These are phyloP conservation scores for Aegle marmelos DNA, from an alignment of 345 rosid species.

Conservation along the genomic window DNA sequence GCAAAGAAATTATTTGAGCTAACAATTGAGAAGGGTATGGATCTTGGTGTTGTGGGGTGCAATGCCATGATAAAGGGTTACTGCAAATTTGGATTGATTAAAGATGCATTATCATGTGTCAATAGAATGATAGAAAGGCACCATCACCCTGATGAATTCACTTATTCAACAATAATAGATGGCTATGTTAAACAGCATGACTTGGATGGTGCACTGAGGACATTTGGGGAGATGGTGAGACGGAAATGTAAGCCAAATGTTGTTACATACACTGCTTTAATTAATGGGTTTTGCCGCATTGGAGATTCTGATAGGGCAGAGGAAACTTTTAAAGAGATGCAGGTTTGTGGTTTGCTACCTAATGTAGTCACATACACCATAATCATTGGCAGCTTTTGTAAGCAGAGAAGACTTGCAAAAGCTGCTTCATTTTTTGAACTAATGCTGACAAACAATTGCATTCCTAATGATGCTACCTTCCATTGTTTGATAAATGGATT, in stretches of 20 bases:
- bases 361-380: constrained; percentile 78
- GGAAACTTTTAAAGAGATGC: constrained; percentile 57
- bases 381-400: constrained; percentile 61
- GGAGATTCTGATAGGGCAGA: constrained; percentile 61
- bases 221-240: constrained; percentile 59
- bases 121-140: constrained; percentile 46
- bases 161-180: constrained; percentile 76
- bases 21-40: constrained; percentile 49
- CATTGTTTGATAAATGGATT: constrained; percentile 70
- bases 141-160: constrained; percentile 64
- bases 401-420: constrained; percentile 54
- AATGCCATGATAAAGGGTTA: constrained; percentile 89
- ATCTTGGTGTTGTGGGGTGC: constrained; percentile 62
- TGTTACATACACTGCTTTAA: constrained; percentile 69
- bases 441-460: constrained; percentile 62
- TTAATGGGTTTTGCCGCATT: constrained; percentile 62
- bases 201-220: constrained; percentile 48
- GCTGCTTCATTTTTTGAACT: constrained; percentile 67
- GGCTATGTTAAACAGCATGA: constrained; percentile 78
- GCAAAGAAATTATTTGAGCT: constrained; percentile 56
- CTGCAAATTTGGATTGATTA: constrained; percentile 74
- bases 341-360: constrained; percentile 53
- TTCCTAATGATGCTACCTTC: constrained; percentile 71
- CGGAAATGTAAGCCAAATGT: constrained; percentile 68
- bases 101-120: constrained; percentile 51